Conservation (phyloP, 345 rosid genomes). For the Passiflora organensis region DNA sequence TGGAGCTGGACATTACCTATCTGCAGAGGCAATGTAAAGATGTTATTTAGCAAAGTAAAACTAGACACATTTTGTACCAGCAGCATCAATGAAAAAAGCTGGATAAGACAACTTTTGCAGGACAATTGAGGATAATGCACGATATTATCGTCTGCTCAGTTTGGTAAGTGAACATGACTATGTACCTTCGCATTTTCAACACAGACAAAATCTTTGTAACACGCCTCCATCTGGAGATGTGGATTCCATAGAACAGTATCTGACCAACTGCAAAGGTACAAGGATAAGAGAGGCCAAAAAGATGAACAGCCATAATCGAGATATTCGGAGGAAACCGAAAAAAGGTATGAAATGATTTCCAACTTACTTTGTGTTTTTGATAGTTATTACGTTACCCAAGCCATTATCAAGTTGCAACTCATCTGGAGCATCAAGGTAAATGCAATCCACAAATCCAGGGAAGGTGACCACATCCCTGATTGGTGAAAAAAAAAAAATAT, state of each 20-base stretch:
- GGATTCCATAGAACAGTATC: constrained; percentile 96
- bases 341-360: constrained; percentile 14
- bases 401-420: constrained; percentile 76
- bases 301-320: neutral
- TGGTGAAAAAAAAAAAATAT: constrained; percentile 23
- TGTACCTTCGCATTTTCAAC: constrained; percentile 94
- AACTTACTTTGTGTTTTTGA: constrained; percentile 61
- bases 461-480: constrained; percentile 70
- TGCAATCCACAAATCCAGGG: constrained; percentile 89
- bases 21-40: constrained; percentile 33
- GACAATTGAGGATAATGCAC: neutral
- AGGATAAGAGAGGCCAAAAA: constrained; percentile 8
- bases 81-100: neutral
- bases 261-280: constrained; percentile 62
- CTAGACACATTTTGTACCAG: neutral
- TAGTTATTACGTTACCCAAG: constrained; percentile 61
- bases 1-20: constrained; percentile 68
- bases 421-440: constrained; percentile 65
- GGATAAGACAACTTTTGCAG: constrained; percentile 1
- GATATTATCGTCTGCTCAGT: neutral
- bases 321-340: neutral
- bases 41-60: neutral
- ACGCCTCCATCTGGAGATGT: constrained; percentile 88
- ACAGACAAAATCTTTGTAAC: constrained; percentile 81
- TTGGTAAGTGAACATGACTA: constrained; percentile 2